Evolutionary conservation across 1,284 basidiomycete species (phyloP).

Genomic region (Omphalotus olearius): DNA sequence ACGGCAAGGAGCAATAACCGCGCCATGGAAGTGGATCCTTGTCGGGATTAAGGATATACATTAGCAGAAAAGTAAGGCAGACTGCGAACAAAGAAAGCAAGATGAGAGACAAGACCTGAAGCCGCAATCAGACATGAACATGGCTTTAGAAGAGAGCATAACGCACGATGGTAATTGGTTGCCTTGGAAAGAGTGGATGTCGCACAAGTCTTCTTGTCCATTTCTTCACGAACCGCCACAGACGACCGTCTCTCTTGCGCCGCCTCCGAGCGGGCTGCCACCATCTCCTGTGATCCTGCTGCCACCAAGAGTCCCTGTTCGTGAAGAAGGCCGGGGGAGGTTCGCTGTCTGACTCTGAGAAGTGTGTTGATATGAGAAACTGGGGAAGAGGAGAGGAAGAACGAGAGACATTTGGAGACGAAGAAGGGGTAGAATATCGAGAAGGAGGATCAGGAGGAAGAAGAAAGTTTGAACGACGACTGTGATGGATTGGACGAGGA

Average conservation of each 20-base stretch:
- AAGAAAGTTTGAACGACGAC: slow-evolving; percentile 25
- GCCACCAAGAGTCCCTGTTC: slow-evolving; percentile 34
- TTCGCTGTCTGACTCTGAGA: slow-evolving; percentile 66
- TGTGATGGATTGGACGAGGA: slow-evolving; percentile 12
- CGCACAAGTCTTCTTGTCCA: slow-evolving; percentile 54
- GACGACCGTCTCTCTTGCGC: slow-evolving; percentile 32
- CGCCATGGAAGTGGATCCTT: slow-evolving; percentile 94
- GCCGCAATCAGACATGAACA: slow-evolving; percentile 13
- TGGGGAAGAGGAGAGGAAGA: slow-evolving; percentile 42
- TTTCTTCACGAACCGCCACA: slow-evolving; percentile 49
- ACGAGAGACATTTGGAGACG: slow-evolving; percentile 43
- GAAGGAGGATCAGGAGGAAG: slow-evolving; percentile 36
- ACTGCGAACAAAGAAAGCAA: slow-evolving; percentile 72
- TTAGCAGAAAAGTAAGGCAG: slow-evolving; percentile 77
- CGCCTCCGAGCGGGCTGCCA: slow-evolving; percentile 42
- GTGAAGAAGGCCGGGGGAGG: slow-evolving; percentile 45
- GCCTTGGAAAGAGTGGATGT: slow-evolving; percentile 76
- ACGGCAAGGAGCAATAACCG: slow-evolving; percentile 77
- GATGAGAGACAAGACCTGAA: slow-evolving; percentile 68
- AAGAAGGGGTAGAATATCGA: slow-evolving; percentile 33
- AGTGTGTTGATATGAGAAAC: slow-evolving; percentile 34
- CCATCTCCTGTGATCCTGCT: slow-evolving; percentile 45
- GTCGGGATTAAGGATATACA: slow-evolving; percentile 93
- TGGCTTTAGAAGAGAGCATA: slow-evolving; percentile 7
- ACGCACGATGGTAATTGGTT: slow-evolving; percentile 77